Evolutionary conservation across 148 eudicot species (phyloP), one percentile per base, ranked within the genome.

Genomic region (Persicaria maculosa): DNA sequence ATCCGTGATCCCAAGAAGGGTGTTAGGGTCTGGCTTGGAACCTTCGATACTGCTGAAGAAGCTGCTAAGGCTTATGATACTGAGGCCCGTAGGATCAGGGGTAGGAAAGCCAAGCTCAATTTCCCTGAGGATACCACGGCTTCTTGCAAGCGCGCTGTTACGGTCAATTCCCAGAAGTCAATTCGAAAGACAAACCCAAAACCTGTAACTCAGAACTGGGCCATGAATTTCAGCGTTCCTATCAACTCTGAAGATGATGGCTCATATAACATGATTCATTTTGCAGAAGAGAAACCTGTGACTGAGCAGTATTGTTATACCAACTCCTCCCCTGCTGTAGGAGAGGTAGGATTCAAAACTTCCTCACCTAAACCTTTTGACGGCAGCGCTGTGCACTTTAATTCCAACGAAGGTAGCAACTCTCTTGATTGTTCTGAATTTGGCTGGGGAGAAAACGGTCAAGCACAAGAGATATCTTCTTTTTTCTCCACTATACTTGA

Each of bases 1-100:
- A 92, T 92, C 15, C 91, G 97, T n/a, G 97, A 92, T 75, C 97
- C 97, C 7, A 77, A 93, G 64, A 92, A 92, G 80, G 97, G 97
- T 0, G 96, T 87, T 17, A 77, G 97, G 64, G 96, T 92, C 62
- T 92, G 97, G 97, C 85, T 92, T 0, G 97, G 96, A 12, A 92
- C 97, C 0, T 92, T 84, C 83, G 87, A 80, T 58, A 93, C 97
- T 0, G 88, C 97, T 15, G 96, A 93, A 84, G 96, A 90, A 58
- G 97, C 97, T 36, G 97, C 97, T 40, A 77, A 90, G 19, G 97
- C 97, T 62, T 92, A 92, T 48, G 97, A 92, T 61, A 79, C 65
- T 48, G 97, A 87, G 78, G 97, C 97, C 53, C 89, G 91, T 0
- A 92, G 74, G 53, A 92, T 92, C 75, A 79, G 97, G 10, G 97